Conservation (phyloP, 148 eudicot genomes). For the Selenicereus undatus region DNA sequence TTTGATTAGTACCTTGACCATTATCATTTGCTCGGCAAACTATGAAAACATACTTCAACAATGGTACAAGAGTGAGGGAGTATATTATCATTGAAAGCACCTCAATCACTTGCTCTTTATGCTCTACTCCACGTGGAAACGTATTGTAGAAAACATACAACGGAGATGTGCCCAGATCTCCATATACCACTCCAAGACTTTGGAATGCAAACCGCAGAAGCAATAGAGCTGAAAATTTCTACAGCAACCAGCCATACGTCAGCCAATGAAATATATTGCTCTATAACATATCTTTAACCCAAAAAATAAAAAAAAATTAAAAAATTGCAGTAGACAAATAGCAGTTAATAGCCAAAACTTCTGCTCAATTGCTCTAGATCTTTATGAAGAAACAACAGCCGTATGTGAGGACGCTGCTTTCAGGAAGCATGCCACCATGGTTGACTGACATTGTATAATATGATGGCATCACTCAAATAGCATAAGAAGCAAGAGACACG, state of each 20-base stretch:
- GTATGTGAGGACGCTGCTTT: background rate
- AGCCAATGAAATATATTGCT: background rate
- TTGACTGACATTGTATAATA: background rate
- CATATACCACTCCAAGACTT: slow-evolving; percentile 98
- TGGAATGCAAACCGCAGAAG: slow-evolving; percentile 82
- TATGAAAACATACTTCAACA: slow-evolving; percentile 90
- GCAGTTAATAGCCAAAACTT: background rate
- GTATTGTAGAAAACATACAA: slow-evolving; percentile 94
- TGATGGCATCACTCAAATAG: background rate
- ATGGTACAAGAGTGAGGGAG: slow-evolving; percentile 87
- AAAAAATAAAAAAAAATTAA: background rate
- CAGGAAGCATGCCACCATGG: background rate
- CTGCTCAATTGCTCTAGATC: background rate
- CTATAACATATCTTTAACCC: background rate
- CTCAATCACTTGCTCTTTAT: slow-evolving; percentile 79
- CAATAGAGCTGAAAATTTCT: slow-evolving; percentile 77
- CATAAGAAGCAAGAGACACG: background rate
- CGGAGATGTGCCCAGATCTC: slow-evolving; percentile 98
- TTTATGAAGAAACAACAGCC: background rate
- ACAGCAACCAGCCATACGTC: slow-evolving; percentile 31
- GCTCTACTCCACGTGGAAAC: slow-evolving; percentile 63
- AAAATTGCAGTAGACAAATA: background rate
- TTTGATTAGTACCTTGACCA: slow-evolving; percentile 70
- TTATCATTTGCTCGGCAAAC: slow-evolving; percentile 89
- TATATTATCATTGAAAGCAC: slow-evolving; percentile 93